Conservation (phyloP, 2,329 filamentous ascomycete genomes). For the Venturia aucupariae region DNA sequence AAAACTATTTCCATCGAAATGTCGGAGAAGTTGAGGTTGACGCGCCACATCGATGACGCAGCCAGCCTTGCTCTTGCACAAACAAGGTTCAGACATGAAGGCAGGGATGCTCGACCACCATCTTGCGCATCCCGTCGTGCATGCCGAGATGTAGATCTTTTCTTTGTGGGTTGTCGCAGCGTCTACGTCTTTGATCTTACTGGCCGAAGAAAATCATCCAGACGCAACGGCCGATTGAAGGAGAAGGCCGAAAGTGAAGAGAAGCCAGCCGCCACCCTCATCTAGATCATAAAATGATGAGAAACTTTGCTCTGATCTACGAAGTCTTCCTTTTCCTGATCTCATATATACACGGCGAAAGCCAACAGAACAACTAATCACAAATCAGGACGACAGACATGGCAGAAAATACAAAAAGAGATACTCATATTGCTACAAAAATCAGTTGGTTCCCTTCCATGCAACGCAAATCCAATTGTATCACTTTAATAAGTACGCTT, state of each 20-base stretch:
- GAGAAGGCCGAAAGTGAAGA: too few species aligned
- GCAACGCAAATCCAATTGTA: neutral
- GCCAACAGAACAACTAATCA: neutral
- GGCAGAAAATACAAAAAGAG: neutral
- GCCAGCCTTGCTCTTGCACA: neutral
- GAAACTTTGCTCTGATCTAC: neutral
- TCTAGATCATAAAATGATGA: too few species aligned
- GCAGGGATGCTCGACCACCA: too few species aligned
- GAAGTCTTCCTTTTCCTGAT: neutral
- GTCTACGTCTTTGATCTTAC: too few species aligned
- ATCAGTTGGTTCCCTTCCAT: neutral
- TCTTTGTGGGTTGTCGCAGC: too few species aligned
- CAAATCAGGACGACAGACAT: neutral
- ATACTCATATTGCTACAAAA: neutral
- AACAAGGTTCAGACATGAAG: conserved; percentile 9
- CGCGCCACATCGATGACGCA: neutral
- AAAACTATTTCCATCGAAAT: neutral
- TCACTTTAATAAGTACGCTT: conserved; percentile 72
- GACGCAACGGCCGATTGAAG: too few species aligned
- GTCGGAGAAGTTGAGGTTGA: neutral
- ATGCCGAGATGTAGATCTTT: neutral
- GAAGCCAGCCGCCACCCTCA: too few species aligned
- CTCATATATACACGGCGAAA: neutral
- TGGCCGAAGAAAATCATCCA: too few species aligned
- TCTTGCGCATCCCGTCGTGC: too few species aligned